Conservation (phyloP, 2,329 filamentous ascomycete genomes). For the Diaporthe capsici region DNA sequence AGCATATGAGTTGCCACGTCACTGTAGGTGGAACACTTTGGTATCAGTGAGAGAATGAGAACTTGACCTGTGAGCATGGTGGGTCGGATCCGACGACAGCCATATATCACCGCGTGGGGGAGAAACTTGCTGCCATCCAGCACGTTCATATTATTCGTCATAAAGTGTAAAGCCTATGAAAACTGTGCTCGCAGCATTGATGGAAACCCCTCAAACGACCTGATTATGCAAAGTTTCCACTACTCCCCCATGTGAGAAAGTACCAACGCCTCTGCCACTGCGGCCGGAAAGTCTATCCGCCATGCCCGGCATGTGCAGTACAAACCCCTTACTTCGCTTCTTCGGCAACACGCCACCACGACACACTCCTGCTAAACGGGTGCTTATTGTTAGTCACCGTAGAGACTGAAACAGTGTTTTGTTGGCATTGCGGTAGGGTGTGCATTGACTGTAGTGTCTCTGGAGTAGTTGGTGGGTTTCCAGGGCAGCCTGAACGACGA, state of each 20-base stretch:
- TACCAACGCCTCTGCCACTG: constrained; percentile 7
- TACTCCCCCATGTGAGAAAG: neutral
- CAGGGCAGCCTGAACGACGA: neutral
- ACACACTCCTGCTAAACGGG: neutral
- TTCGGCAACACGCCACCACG: neutral
- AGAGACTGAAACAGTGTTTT: neutral
- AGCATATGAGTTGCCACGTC: neutral
- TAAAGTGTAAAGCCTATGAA: constrained; percentile 33
- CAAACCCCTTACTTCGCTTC: neutral
- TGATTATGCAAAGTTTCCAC: constrained; percentile 29
- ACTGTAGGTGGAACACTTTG: neutral
- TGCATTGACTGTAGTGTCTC: neutral
- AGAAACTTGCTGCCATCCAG: constrained; percentile 42
- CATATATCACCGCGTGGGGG: constrained; percentile 22
- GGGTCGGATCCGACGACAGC: neutral
- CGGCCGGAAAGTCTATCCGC: constrained; percentile 3
- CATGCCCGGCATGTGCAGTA: constrained; percentile 8
- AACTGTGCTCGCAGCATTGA: constrained; percentile 24
- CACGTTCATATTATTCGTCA: constrained; percentile 31
- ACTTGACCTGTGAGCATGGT: neutral
- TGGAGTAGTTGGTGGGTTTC: neutral
- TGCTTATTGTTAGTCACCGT: neutral
- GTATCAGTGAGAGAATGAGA: neutral
- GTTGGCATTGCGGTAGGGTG: neutral
- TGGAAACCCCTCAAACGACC: constrained; percentile 22